phyloP scores from a whole-genome alignment of 805 yeast species.

The Hanseniaspora meyeri region DNA sequence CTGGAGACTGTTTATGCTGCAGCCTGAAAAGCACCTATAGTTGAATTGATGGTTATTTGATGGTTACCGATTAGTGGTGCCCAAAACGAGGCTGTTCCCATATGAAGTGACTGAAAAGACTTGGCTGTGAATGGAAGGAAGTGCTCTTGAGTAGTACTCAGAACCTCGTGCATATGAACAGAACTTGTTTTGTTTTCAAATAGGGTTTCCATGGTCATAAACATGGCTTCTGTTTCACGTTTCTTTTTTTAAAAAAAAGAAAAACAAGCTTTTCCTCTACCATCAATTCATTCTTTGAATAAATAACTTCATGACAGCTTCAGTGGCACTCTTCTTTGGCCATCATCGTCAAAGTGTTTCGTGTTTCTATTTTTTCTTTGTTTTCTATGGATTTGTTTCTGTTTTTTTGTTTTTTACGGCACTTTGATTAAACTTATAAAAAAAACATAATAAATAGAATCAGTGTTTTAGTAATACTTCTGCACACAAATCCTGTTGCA shows the following conservation, averaged over 20 bases:
- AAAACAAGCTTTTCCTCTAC: too few relatives aligned
- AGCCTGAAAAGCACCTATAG: too few relatives aligned
- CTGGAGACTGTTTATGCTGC: neutral
- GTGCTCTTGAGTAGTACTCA: neutral
- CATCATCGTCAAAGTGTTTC: neutral
- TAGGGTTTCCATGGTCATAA: neutral
- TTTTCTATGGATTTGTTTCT: neutral
- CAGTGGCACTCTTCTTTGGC: neutral
- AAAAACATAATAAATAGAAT: too few relatives aligned
- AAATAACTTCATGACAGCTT: neutral
- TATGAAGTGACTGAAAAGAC: neutral
- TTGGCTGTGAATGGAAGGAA: neutral
- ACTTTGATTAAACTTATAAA: neutral
- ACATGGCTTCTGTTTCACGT: neutral
- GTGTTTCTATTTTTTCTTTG: neutral
- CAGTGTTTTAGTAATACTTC: neutral
- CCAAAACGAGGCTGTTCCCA: neutral
- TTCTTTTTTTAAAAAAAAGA: too few relatives aligned
- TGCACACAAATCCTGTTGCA: neutral
- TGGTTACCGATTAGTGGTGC: neutral
- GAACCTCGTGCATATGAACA: neutral
- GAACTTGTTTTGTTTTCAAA: neutral
- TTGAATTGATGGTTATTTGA: too few relatives aligned
- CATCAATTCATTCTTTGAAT: neutral
- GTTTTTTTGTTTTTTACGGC: neutral